Percentiles rank a stretch among this genome's conserved stretches.
Conservation (phyloP, 1,284 basidiomycete genomes). For the Taiwanofungus camphoratus region DNA sequence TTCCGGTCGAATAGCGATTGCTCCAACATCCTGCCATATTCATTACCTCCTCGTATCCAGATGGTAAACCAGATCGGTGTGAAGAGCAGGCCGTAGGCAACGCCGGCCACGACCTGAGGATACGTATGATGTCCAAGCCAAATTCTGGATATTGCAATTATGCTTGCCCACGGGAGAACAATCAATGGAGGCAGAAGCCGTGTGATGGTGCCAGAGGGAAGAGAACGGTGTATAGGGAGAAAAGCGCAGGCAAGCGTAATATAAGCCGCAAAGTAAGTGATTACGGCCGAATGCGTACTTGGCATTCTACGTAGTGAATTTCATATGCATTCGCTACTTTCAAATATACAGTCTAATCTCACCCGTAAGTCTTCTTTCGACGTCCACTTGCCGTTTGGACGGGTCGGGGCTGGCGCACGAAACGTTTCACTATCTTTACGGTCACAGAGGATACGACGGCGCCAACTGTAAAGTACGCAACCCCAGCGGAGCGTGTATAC, state of each 20-base stretch:
- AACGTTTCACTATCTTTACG: constrained; percentile 65
- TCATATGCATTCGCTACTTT: constrained; percentile 2
- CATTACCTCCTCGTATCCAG: constrained; percentile 39
- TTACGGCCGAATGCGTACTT: constrained; percentile 78
- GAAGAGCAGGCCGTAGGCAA: constrained; percentile 49
- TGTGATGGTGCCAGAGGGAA: constrained; percentile 29
- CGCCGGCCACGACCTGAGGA: constrained; percentile 69
- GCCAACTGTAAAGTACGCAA: constrained; percentile 63
- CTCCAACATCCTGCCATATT: constrained; percentile 22
- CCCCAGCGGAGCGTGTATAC: constrained; percentile 64
- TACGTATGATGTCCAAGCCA: constrained; percentile 81
- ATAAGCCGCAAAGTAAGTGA: constrained; percentile 68
- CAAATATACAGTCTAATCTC: constrained; percentile 20
- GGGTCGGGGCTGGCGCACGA: constrained; percentile 73
- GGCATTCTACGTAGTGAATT: constrained; percentile 61
- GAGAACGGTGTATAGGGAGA: constrained; percentile 45
- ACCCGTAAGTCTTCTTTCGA: constrained; percentile 63
- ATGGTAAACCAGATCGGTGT: constrained; percentile 55
- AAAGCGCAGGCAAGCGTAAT: constrained; percentile 52
- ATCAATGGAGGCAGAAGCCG: constrained; percentile 40
- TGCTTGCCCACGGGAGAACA: constrained; percentile 46
- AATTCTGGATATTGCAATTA: constrained; percentile 64
- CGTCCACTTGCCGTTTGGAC: constrained; percentile 28
- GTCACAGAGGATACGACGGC: constrained; percentile 55
- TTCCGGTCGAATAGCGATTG: constrained; percentile 2